Percentiles rank a stretch among this genome's conserved stretches.
These are phyloP conservation scores for Castanospermum australe DNA, from an alignment of 306 rosid genomes.

Conservation along the genomic window DNA sequence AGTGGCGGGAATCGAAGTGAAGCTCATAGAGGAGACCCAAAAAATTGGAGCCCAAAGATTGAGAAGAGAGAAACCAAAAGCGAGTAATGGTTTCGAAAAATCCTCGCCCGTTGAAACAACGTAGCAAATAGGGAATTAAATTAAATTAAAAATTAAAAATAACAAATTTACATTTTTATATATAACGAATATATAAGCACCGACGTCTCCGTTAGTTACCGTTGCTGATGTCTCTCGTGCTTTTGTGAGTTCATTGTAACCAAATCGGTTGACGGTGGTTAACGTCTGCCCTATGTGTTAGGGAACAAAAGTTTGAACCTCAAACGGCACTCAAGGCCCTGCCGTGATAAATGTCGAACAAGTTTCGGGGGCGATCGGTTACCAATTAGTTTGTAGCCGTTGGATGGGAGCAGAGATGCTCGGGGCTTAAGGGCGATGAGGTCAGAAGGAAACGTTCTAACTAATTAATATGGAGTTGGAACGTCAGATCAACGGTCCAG, in stretches of 20 bases:
- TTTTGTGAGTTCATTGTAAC: neutral
- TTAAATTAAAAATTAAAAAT: neutral
- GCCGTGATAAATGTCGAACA: neutral
- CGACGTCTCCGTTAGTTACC: conserved; percentile 71
- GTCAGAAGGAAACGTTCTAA: neutral
- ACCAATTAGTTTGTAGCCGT: no score
- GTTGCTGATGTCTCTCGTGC: conserved; percentile 20
- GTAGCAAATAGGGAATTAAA: neutral
- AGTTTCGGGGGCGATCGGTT: neutral
- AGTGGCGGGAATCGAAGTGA: conserved; percentile 79
- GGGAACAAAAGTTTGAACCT: neutral
- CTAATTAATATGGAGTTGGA: neutral
- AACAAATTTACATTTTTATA: neutral
- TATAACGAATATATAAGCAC: conserved; percentile 54
- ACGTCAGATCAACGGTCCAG: conserved; percentile 14
- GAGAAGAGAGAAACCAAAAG: conserved; percentile 11
- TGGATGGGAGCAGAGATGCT: neutral
- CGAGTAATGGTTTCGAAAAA: conserved; percentile 55
- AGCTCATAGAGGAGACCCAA: conserved; percentile 54
- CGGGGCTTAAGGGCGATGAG: neutral
- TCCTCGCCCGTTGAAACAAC: conserved; percentile 81
- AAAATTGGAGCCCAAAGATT: conserved; percentile 21
- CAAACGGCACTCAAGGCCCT: conserved; percentile 5
- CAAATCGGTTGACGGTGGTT: conserved; percentile 41
- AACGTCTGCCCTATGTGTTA: conserved; percentile 28